Conservation (phyloP, 768 basidiomycete genomes). For the Exsudoporus frostii region DNA sequence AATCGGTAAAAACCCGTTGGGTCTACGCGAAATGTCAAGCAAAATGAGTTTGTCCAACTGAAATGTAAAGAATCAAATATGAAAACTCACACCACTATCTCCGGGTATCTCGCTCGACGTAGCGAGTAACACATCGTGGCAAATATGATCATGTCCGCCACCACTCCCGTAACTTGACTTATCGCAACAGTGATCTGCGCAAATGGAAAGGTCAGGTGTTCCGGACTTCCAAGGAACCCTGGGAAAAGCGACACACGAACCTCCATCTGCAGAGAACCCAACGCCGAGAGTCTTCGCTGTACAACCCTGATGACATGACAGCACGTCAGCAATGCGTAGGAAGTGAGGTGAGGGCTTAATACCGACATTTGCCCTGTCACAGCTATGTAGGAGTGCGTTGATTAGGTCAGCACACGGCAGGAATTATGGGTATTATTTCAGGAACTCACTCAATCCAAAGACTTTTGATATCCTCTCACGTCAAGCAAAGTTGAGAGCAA, state of each 20-base stretch:
- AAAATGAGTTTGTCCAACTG: neutral
- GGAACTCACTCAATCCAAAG: slow-evolving; percentile 28
- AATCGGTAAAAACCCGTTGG: slow-evolving; percentile 1
- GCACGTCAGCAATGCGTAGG: slow-evolving; percentile 5
- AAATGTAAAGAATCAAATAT: neutral
- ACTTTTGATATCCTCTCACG: slow-evolving; percentile 10
- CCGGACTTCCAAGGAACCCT: neutral
- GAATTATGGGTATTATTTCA: neutral
- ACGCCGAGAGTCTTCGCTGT: slow-evolving; percentile 21
- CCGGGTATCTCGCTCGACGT: slow-evolving; percentile 16
- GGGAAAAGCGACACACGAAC: slow-evolving; percentile 8
- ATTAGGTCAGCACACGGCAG: neutral
- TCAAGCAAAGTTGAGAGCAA: slow-evolving; percentile 11
- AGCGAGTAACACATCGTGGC: slow-evolving; percentile 19
- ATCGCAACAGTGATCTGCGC: slow-evolving; percentile 15
- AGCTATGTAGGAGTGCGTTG: slow-evolving; percentile 5
- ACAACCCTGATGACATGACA: slow-evolving; percentile 10
- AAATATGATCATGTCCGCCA: slow-evolving; percentile 14
- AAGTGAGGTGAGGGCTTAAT: neutral
- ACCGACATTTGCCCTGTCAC: slow-evolving; percentile 28
- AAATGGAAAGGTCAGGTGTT: neutral
- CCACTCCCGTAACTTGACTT: slow-evolving; percentile 5
- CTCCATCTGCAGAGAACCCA: slow-evolving; percentile 17
- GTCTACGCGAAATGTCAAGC: slow-evolving; percentile 8
- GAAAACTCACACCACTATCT: slow-evolving; percentile 14